A percentile compares a stretch with the other conserved stretches of the same genome.
Evolutionary conservation across 2,329 filamentous ascomycete species (phyloP).

Genomic region (Penicillium hordei): DNA sequence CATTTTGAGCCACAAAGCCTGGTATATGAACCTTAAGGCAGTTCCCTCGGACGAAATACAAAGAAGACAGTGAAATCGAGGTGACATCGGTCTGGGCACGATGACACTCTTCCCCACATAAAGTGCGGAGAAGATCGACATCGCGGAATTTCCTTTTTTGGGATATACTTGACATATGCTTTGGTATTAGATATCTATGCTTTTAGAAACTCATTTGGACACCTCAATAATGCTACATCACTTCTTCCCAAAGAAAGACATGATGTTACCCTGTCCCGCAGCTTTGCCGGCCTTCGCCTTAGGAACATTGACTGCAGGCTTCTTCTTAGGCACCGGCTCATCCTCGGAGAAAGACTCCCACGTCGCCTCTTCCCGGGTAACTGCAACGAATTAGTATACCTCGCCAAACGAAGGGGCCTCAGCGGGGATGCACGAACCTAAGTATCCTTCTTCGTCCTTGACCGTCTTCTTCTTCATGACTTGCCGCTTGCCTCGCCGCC

Average conservation of each 20-base stretch:
- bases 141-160: not conserved
- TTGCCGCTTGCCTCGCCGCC: conserved; percentile 72
- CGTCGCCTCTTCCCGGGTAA: conserved; percentile 77
- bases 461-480: conserved; percentile 86
- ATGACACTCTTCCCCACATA: conserved; percentile 20
- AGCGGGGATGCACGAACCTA: conserved; percentile 56
- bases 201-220: not conserved
- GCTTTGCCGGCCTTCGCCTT: conserved; percentile 61
- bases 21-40: not conserved
- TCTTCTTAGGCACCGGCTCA: conserved; percentile 59
- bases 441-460: conserved; percentile 85
- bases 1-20: not conserved
- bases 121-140: conserved; percentile 26
- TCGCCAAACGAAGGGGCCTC: not conserved
- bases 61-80: conserved; percentile 14
- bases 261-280: conserved; percentile 68
- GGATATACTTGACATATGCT: not conserved
- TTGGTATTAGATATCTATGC: not conserved
- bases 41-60: conserved; percentile 10
- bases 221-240: conserved; percentile 32
- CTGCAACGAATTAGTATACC: conserved; percentile 48
- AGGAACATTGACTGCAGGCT: conserved; percentile 43
- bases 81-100: conserved; percentile 20
- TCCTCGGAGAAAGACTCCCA: conserved; percentile 97
- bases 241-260: conserved; percentile 89